phyloP scores from a whole-genome alignment of 2,329 filamentous ascomycete species.

The Ophiostoma triangulosporum region DNA sequence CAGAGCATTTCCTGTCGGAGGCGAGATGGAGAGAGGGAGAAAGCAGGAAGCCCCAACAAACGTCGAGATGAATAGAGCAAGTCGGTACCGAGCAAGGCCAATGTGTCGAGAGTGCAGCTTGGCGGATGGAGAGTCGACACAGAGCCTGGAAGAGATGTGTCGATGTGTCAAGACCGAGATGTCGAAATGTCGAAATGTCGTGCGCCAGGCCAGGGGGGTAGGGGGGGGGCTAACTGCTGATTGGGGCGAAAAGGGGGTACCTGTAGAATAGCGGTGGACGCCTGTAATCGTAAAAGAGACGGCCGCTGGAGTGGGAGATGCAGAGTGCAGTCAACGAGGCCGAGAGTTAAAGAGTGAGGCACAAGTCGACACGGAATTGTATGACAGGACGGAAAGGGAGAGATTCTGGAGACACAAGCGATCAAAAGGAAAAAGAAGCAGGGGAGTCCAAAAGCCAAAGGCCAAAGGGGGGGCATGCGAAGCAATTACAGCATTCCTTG shows the following conservation, averaged over 20 bases:
- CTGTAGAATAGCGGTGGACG: background rate
- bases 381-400: background rate
- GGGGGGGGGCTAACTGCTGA: no score
- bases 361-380: background rate
- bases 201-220: constrained; percentile 1
- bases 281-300: no score
- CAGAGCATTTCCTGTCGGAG: no score
- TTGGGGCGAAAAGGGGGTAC: background rate
- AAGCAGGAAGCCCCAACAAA: no score
- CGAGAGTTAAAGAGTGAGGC: background rate
- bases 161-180: background rate
- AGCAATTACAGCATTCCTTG: background rate
- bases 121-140: background rate
- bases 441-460: background rate
- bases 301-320: no score
- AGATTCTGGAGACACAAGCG: background rate
- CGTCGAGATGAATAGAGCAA: no score
- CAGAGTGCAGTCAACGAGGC: background rate
- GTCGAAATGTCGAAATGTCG: background rate
- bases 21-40: no score
- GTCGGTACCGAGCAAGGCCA: no score
- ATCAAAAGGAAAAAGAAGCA: background rate
- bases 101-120: background rate
- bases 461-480: background rate
- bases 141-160: background rate